Percentiles rank a stretch among this genome's conserved stretches.
Evolutionary conservation across 2,329 filamentous ascomycete genomes (phyloP).

Genomic region (Epichloe coenophiala): DNA sequence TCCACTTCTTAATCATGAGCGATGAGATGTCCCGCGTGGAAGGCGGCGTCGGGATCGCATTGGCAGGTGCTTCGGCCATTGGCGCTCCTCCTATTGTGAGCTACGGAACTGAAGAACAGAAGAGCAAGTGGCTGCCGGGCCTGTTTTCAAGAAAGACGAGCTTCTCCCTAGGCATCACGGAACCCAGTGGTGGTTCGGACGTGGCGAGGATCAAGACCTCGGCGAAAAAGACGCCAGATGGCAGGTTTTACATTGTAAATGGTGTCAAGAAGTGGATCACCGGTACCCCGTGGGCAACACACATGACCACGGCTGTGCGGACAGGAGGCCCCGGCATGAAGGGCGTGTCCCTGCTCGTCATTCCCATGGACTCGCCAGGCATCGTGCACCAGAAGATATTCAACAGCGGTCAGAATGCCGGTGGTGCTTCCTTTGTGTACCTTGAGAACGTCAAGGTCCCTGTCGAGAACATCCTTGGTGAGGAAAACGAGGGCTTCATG

Average conservation of each 20-base stretch:
- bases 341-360: constrained; percentile 45
- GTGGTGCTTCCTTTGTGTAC: constrained; percentile 43
- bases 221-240: constrained; percentile 30
- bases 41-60: constrained; percentile 41
- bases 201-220: constrained; percentile 51
- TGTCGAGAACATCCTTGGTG: constrained; percentile 24
- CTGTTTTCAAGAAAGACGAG: constrained; percentile 44
- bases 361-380: constrained; percentile 36
- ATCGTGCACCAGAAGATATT: constrained; percentile 37
- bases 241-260: constrained; percentile 45
- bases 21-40: constrained; percentile 43
- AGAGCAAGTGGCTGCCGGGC: constrained; percentile 42
- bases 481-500: constrained; percentile 40
- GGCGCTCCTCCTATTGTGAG: constrained; percentile 51
- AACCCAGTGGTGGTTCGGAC: constrained; percentile 48
- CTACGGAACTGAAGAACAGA: constrained; percentile 37
- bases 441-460: constrained; percentile 44
- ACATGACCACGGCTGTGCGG: constrained; percentile 48
- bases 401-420: constrained; percentile 54
- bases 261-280: constrained; percentile 59
- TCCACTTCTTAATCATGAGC: constrained; percentile 39
- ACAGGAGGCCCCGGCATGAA: constrained; percentile 39
- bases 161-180: constrained; percentile 53
- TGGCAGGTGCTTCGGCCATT: constrained; percentile 47
- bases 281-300: constrained; percentile 44